A percentile compares a stretch with the other conserved stretches of the same genome.
These are phyloP conservation scores for Sordaria brevicollis DNA, from an alignment of 495 filamentous ascomycete genomes.

Conservation along the genomic window DNA sequence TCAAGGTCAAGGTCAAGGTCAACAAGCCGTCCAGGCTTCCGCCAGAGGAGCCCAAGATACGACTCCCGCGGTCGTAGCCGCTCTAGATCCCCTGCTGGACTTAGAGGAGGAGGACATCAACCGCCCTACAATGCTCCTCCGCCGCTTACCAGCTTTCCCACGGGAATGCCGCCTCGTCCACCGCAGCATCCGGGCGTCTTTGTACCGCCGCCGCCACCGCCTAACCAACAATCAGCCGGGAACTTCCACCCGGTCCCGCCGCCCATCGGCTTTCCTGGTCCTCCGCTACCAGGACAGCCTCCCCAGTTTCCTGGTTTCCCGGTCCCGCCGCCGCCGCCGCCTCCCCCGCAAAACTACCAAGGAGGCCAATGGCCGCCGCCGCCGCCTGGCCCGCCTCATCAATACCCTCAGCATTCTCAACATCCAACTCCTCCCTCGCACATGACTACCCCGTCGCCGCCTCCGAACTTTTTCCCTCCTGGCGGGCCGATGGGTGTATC, in stretches of 20 bases:
- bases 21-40: slow-evolving; percentile 18
- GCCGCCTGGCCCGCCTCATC: neutral
- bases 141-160: neutral
- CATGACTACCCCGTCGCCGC: neutral
- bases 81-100: neutral
- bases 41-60: slow-evolving; percentile 13
- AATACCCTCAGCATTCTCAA: neutral
- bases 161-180: neutral
- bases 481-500: neutral
- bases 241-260: neutral
- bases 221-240: neutral
- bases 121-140: neutral
- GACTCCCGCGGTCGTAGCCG: neutral
- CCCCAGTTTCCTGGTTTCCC: slow-evolving; percentile 18
- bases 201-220: neutral
- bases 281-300: slow-evolving; percentile 13
- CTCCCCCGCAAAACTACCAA: neutral
- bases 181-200: neutral
- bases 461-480: neutral
- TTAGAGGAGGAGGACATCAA: neutral
- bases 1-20: slow-evolving; percentile 39
- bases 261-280: neutral
- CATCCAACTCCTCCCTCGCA: neutral
- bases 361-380: neutral
- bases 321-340: slow-evolving; percentile 9